Evolutionary conservation across 1,139 yeast species (phyloP).

Genomic region (Geotrichum klebahnii): DNA sequence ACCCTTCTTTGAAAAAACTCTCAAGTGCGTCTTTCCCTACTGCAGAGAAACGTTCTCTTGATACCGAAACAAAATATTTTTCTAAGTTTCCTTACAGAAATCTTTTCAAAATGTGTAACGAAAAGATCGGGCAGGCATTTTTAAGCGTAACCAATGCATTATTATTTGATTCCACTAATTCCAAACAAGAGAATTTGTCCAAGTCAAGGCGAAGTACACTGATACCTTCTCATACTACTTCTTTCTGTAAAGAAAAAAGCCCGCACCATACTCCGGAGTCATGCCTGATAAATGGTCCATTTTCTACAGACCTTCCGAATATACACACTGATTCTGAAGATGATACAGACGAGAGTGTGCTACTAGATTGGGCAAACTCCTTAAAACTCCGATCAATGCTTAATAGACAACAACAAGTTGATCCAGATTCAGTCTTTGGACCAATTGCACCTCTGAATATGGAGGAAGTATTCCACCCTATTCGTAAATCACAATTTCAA

Average conservation of each 20-base stretch:
- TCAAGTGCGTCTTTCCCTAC: too few relatives aligned
- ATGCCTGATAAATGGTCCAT: too few relatives aligned
- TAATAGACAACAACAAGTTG: constrained; percentile 54
- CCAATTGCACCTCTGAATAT: constrained; percentile 65
- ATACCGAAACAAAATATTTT: too few relatives aligned
- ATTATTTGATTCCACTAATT: too few relatives aligned
- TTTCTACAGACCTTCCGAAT: constrained; percentile 44
- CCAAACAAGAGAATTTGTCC: background rate
- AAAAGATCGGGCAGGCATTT: too few relatives aligned
- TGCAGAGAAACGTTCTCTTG: too few relatives aligned
- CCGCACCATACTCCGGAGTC: constrained; percentile 4
- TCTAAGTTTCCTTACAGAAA: too few relatives aligned
- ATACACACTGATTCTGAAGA: constrained; percentile 56
- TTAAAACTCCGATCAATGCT: constrained; percentile 55
- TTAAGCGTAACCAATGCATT: too few relatives aligned
- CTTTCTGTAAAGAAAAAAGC: background rate
- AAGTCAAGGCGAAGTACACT: constrained; percentile 6
- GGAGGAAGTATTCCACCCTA: constrained; percentile 60
- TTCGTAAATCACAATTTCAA: constrained; percentile 47
- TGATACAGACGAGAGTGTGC: constrained; percentile 48
- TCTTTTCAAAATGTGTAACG: too few relatives aligned
- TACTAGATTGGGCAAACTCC: constrained; percentile 70
- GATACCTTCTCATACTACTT: constrained; percentile 1
- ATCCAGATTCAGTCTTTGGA: constrained; percentile 76
- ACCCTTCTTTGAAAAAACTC: too few relatives aligned